Evolutionary conservation across 1,284 basidiomycete species (phyloP).

Genomic region (Vanrija pseudolonga): DNA sequence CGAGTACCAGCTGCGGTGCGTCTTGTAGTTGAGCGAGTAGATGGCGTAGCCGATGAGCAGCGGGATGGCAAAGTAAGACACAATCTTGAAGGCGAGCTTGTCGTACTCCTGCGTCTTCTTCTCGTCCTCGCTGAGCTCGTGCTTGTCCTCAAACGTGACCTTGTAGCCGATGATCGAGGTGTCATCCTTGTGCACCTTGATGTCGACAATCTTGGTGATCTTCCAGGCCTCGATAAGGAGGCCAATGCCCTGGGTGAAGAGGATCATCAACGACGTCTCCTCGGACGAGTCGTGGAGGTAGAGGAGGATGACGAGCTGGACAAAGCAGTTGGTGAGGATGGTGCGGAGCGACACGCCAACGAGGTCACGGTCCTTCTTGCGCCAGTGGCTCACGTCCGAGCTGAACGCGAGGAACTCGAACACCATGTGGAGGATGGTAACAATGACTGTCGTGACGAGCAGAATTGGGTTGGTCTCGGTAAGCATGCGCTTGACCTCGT

Average conservation of each 20-base stretch:
- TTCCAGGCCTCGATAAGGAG: conserved; percentile 95
- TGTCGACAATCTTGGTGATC: conserved; percentile 73
- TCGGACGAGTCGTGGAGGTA: conserved; percentile 94
- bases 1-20: conserved; percentile 91
- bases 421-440: conserved; percentile 80
- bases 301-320: conserved; percentile 80
- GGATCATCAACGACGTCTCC: conserved; percentile 93
- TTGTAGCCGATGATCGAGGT: conserved; percentile 72
- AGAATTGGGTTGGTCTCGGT: conserved; percentile 92
- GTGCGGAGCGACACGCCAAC: conserved; percentile 56
- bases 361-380: conserved; percentile 74
- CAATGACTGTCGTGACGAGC: conserved; percentile 65
- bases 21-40: conserved; percentile 62
- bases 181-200: conserved; percentile 60
- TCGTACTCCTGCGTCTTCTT: conserved; percentile 94
- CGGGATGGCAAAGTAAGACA: conserved; percentile 81
- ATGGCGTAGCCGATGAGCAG: conserved; percentile 77
- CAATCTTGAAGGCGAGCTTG: conserved; percentile 57
- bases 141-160: conserved; percentile 82
- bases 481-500: conserved; percentile 90
- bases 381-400: conserved; percentile 90
- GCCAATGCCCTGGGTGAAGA: conserved; percentile 80
- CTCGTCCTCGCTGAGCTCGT: conserved; percentile 87
- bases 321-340: conserved; percentile 90
- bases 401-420: conserved; percentile 95